Conservation (phyloP, 768 basidiomycete species). For the Suillus luteus region DNA sequence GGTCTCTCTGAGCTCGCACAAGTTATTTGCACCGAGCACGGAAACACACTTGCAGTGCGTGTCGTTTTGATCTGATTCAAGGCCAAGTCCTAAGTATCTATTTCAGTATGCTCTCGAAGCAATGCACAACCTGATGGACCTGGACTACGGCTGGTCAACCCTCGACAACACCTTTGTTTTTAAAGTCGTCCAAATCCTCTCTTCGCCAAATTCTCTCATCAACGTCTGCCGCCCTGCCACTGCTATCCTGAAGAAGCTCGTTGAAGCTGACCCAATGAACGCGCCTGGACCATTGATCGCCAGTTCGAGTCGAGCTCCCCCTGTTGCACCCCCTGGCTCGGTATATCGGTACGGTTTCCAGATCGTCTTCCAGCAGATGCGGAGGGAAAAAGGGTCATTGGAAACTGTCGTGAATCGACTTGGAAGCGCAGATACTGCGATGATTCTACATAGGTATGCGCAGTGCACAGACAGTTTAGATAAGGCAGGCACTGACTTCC, state of each 20-base stretch:
- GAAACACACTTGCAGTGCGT: slow-evolving; percentile 84
- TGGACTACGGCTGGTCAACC: slow-evolving; percentile 80
- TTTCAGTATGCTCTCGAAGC: slow-evolving; percentile 79
- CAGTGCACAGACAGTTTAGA: neutral
- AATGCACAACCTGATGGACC: slow-evolving; percentile 87
- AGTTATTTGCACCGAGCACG: slow-evolving; percentile 65
- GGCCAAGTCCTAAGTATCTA: neutral
- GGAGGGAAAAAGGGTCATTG: slow-evolving; percentile 65
- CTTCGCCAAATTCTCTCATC: slow-evolving; percentile 73
- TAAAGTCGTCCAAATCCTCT: slow-evolving; percentile 75
- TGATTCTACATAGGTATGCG: slow-evolving; percentile 76
- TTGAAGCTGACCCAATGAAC: slow-evolving; percentile 79
- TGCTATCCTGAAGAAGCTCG: slow-evolving; percentile 85
- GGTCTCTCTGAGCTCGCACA: slow-evolving; percentile 73
- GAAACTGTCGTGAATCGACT: slow-evolving; percentile 83
- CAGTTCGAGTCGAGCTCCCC: slow-evolving; percentile 60
- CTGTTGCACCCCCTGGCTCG: slow-evolving; percentile 61
- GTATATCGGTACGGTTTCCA: slow-evolving; percentile 85
- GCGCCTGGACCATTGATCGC: slow-evolving; percentile 59
- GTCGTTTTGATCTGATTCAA: neutral
- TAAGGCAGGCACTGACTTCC: neutral
- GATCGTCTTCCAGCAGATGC: slow-evolving; percentile 81
- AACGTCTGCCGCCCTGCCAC: slow-evolving; percentile 93
- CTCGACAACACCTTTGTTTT: slow-evolving; percentile 74
- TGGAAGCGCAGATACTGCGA: slow-evolving; percentile 80